Evolutionary conservation across 345 rosid genomes (phyloP), one percentile per base, ranked within the genome.

Genomic region (Kandelia obovata): DNA sequence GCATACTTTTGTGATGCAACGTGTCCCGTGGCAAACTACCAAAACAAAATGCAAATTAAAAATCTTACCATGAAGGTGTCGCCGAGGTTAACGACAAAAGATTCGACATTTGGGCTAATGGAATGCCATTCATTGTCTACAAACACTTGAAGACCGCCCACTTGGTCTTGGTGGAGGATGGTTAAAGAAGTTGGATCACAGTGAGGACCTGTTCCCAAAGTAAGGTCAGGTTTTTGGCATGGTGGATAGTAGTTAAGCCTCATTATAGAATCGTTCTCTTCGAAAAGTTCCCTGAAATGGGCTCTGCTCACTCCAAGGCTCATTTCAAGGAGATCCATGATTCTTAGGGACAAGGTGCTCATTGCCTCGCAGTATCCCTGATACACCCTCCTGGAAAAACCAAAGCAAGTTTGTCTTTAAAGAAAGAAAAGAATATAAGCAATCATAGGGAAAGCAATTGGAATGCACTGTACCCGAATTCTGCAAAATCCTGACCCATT

Each of bases 131-230:
- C 78, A 53, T 87, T 71, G 82, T 96, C 97, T 5, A 86, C 90
- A 53, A 86, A 92, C 68, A 96, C 98, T 79, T 96, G 98, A 66
- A 96, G 98, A 43, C 99, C 99, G 26, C 85, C 94, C 39, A 96
- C 96, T 74, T 83, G 87, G 72, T 89, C 99, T 76, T 96, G 99
- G 73, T 96, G 99, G 39, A 96, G 98, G 70, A 96, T 96, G 55
- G 99, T 96, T 78, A 96, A 77, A 62, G 99, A 96, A 47, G 98
- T 90, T 43, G 99, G 99, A 78, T 96, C 99, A 49, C 99, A 90
- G 72, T 96, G 99, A 82, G 99, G 99, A 4, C 99, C 99, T 20
- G 99, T 96, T 68, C 99, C 98, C 64, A 96, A 78, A 8, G 98
- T 90, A 23, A 85, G 89, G 64, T 96, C 96, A 35, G 99, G 98